Conservation (phyloP, 2,329 filamentous ascomycete species). For the Colletotrichum sojae region DNA sequence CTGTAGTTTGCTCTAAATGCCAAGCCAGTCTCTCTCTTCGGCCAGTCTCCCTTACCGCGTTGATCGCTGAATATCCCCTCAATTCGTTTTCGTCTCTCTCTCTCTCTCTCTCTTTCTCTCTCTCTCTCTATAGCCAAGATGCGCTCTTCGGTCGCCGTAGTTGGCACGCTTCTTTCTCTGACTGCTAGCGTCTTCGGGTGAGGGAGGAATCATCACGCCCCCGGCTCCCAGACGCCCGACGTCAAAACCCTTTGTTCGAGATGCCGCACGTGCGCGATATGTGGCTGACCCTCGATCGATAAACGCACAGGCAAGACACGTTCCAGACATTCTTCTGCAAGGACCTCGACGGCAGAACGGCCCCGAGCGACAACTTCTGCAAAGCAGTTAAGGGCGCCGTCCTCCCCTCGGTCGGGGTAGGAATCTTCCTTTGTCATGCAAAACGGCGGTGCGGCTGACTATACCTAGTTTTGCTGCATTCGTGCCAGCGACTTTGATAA, state of each 20-base stretch:
- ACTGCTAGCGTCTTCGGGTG: neutral
- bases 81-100: neutral
- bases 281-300: neutral
- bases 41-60: neutral
- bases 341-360: neutral
- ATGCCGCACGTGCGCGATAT: conserved; percentile 5
- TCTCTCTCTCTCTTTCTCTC: neutral
- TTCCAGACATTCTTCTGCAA: conserved; percentile 13
- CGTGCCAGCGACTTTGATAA: too few species aligned
- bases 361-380: neutral
- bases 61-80: neutral
- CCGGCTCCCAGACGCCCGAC: neutral
- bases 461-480: too few species aligned
- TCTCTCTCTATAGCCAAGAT: neutral
- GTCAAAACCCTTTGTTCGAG: conserved; percentile 1
- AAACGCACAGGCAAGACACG: conserved; percentile 14
- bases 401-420: too few species aligned
- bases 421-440: too few species aligned
- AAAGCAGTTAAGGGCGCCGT: too few species aligned
- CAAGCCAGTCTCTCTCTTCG: too few species aligned
- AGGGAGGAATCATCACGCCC: neutral
- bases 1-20: too few species aligned
- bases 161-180: neutral
- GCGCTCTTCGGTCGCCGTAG: neutral
- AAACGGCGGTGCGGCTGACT: too few species aligned